Evolutionary conservation across 495 filamentous ascomycete genomes (phyloP).

Genomic region (Penicillium canariense): DNA sequence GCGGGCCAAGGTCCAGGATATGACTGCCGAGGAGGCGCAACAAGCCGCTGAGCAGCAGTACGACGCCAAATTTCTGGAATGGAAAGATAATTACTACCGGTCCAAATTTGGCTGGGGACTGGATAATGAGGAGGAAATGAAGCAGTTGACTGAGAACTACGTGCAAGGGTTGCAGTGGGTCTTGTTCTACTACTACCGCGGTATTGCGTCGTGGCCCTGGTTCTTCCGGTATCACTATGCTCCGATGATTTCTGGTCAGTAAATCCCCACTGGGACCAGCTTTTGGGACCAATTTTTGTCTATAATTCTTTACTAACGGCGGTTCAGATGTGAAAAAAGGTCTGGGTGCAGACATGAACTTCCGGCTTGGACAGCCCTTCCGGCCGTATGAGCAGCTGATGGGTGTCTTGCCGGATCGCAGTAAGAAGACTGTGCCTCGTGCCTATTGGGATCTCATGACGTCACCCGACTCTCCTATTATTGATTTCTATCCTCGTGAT

Average conservation of each 20-base stretch:
- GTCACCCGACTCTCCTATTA: conserved; percentile 84
- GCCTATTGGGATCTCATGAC: conserved; percentile 94
- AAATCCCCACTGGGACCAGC: neutral
- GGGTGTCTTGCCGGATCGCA: conserved; percentile 95
- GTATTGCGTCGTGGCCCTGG: conserved; percentile 98
- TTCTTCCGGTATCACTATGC: conserved; percentile 96
- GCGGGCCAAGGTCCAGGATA: conserved; percentile 79
- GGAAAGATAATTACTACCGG: conserved; percentile 91
- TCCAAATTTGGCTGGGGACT: conserved; percentile 90
- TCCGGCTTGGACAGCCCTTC: conserved; percentile 91
- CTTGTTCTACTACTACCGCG: conserved; percentile 94
- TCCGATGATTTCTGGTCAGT: conserved; percentile 85
- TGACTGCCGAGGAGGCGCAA: conserved; percentile 74
- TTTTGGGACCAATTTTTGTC: neutral
- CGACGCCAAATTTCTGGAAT: conserved; percentile 78
- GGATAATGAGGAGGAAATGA: conserved; percentile 77
- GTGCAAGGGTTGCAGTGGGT: conserved; percentile 98
- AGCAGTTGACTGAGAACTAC: conserved; percentile 88
- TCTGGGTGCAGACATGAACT: conserved; percentile 82
- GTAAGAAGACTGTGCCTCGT: conserved; percentile 88
- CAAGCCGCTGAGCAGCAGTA: conserved; percentile 77
- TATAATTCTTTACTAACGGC: conserved; percentile 10
- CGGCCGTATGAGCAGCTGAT: conserved; percentile 94
- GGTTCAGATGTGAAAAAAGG: conserved; percentile 76
- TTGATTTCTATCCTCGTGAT: conserved; percentile 96